Percentiles rank a stretch among this genome's conserved stretches.
Evolutionary conservation across 768 basidiomycete species (phyloP).

Genomic region (Hygrocybe punicea): DNA sequence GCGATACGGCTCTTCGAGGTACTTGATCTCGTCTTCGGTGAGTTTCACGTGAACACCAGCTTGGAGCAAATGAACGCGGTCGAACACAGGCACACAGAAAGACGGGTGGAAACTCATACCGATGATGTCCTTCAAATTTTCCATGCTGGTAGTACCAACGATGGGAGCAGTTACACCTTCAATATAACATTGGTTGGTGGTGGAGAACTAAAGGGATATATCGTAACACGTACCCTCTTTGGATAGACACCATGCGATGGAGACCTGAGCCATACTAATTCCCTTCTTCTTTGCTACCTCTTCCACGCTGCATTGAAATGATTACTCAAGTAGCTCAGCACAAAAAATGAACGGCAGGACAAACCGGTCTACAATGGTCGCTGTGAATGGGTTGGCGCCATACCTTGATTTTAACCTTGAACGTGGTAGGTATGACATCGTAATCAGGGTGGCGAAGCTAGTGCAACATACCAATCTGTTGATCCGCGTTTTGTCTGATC

Average conservation of each 20-base stretch:
- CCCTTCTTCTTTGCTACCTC: slow-evolving; percentile 43
- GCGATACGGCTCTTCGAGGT: slow-evolving; percentile 50
- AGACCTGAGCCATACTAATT: slow-evolving; percentile 46
- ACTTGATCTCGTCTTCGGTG: slow-evolving; percentile 50
- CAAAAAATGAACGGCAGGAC: slow-evolving; percentile 8
- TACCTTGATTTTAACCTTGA: slow-evolving; percentile 10
- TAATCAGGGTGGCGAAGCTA: not conserved
- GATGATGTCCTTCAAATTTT: slow-evolving; percentile 47
- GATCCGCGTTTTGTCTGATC: slow-evolving; percentile 27
- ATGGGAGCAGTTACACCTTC: slow-evolving; percentile 47
- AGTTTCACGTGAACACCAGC: slow-evolving; percentile 45
- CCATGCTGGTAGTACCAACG: slow-evolving; percentile 44
- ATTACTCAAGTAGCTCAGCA: not conserved
- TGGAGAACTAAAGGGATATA: not conserved
- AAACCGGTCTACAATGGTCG: slow-evolving; percentile 30
- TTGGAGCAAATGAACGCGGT: slow-evolving; percentile 7
- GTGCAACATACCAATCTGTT: slow-evolving; percentile 15
- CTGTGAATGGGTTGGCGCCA: slow-evolving; percentile 4
- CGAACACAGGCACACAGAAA: not conserved
- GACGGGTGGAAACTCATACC: slow-evolving; percentile 19
- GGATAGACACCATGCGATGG: slow-evolving; percentile 42
- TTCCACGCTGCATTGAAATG: slow-evolving; percentile 35
- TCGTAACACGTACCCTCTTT: slow-evolving; percentile 31
- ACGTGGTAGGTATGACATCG: too few species aligned
- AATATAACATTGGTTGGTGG: not conserved